A percentile compares a stretch with the other conserved stretches of the same genome.
Conservation (phyloP, 2,329 filamentous ascomycete species). For the Penicillium sp. region DNA sequence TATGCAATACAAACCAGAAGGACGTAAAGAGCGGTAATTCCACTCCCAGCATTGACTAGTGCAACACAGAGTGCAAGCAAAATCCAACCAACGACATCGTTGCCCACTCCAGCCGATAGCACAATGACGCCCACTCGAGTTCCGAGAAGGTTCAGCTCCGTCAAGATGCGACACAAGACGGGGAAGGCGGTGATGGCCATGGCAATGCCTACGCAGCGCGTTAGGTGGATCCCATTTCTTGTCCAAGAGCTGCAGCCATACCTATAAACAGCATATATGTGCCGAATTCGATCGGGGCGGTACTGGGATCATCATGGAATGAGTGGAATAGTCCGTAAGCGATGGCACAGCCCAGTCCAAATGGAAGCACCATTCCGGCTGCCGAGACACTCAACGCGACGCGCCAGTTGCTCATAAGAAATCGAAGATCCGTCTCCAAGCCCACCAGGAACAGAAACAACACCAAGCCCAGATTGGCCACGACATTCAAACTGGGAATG, state of each 20-base stretch:
- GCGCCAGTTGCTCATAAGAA: constrained; percentile 73
- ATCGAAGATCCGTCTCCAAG: constrained; percentile 75
- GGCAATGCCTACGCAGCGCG: constrained; percentile 47
- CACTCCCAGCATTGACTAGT: constrained; percentile 78
- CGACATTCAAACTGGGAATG: constrained; percentile 67
- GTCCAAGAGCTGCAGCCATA: constrained; percentile 31
- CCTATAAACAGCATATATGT: constrained; percentile 75
- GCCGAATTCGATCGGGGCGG: constrained; percentile 55
- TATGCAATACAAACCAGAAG: constrained; percentile 70
- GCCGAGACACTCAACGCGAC: constrained; percentile 71
- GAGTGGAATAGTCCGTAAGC: constrained; percentile 74
- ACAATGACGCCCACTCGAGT: constrained; percentile 84
- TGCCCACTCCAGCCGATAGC: constrained; percentile 83
- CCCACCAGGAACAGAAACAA: constrained; percentile 85
- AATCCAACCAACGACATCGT: constrained; percentile 89
- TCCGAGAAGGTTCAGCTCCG: constrained; percentile 76
- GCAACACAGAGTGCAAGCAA: constrained; percentile 88
- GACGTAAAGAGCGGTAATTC: constrained; percentile 78
- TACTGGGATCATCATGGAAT: constrained; percentile 55
- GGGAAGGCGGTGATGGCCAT: constrained; percentile 88
- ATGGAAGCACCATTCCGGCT: constrained; percentile 74
- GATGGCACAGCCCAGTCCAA: constrained; percentile 72
- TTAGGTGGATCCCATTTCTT: too few relatives aligned
- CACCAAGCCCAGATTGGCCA: constrained; percentile 76
- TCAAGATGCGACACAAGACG: constrained; percentile 87